Base-by-base conservation (phyloP, 1,284 basidiomycete species). In the Tylopilus sp. region DNA sequence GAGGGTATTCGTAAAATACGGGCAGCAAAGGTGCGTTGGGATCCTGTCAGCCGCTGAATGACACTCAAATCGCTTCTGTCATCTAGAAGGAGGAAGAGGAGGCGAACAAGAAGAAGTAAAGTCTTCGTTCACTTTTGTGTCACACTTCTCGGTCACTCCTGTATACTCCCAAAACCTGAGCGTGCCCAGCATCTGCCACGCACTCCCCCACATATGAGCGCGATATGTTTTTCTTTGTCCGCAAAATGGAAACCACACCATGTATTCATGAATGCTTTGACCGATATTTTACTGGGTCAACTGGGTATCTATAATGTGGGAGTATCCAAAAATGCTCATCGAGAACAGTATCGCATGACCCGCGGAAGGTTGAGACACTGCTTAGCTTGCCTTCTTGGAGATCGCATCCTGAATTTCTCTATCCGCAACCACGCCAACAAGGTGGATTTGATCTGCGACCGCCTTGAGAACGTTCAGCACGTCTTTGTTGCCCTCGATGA, bases 81-180 rank as follows among this genome's bases (percentile, higher is more conserved):
- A 32, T 74, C 61, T 67, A 92, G 90, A 91, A 89, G 73, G 92
- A 90, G 66, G 92, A 94, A 74, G 92, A 94, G 81, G 92, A 93
- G 72, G 90, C 89, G 60, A 84, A 82, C 72, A 92, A 94, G 83
- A 94, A 94, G 83, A 94, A 94, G 81, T 93, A 88, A 56, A 52
- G 15, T 5, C 7, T 37, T 44, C 26, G 14, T 42, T 49, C 48
- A 20, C 33, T 47, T 53, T n/a, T n/a, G n/a, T n/a, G 43, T 47
- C 50, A 51, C 50, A 44, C 48, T 50, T 54, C 41, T 44, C 46
- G 42, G 35, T 47, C 51, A 40, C 50, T 26, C 37, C 32, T 61
- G 52, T 72, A 62, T 70, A 69, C 52, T 56, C 61, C 59, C 66
- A 74, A 79, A 79, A 74, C 63, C 57, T 66, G 65, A 72, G 65